A percentile compares a stretch with the other conserved stretches of the same genome.
These are phyloP conservation scores for Stagonosporopsis tanaceti DNA, from an alignment of 2,329 filamentous ascomycete genomes.

Conservation along the genomic window DNA sequence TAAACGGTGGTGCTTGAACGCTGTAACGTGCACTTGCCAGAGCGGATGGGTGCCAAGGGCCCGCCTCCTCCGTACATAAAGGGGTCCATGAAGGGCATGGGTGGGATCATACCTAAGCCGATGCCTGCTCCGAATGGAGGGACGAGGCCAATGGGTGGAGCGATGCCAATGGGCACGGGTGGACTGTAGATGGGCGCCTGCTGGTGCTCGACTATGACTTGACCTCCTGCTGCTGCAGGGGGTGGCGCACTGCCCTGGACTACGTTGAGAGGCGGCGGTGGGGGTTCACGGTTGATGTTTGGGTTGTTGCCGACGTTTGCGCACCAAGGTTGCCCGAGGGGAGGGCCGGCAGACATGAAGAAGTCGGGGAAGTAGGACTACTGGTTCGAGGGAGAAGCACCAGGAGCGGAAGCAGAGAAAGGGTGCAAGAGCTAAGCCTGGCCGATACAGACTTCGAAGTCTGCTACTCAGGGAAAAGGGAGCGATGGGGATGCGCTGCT, in stretches of 20 bases:
- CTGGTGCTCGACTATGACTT: slow-evolving; percentile 36
- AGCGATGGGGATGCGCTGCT: not conserved
- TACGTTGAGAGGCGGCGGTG: slow-evolving; percentile 37
- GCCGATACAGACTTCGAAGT: not conserved
- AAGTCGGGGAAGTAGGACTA: not conserved
- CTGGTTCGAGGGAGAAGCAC: not conserved
- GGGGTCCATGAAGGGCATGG: slow-evolving; percentile 34
- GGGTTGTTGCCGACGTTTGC: slow-evolving; percentile 45
- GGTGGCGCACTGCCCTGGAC: slow-evolving; percentile 8
- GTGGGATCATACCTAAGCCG: slow-evolving; percentile 38
- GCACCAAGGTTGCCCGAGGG: slow-evolving; percentile 37
- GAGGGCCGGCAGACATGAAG: slow-evolving; percentile 40
- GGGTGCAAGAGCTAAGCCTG: not conserved
- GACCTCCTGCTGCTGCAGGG: slow-evolving; percentile 16
- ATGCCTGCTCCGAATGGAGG: slow-evolving; percentile 31
- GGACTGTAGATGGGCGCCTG: slow-evolving; percentile 34
- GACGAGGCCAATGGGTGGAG: slow-evolving; percentile 23
- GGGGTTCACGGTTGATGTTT: slow-evolving; percentile 45
- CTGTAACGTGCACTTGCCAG: slow-evolving; percentile 6
- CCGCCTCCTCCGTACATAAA: slow-evolving; percentile 33
- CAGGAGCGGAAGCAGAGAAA: not conserved
- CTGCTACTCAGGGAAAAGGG: not conserved
- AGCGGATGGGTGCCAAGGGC: slow-evolving; percentile 35
- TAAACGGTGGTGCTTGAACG: slow-evolving; percentile 21
- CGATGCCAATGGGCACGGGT: slow-evolving; percentile 32